Base-by-base conservation (phyloP, 129 eudicot genomes). In the Silybum marianum region DNA sequence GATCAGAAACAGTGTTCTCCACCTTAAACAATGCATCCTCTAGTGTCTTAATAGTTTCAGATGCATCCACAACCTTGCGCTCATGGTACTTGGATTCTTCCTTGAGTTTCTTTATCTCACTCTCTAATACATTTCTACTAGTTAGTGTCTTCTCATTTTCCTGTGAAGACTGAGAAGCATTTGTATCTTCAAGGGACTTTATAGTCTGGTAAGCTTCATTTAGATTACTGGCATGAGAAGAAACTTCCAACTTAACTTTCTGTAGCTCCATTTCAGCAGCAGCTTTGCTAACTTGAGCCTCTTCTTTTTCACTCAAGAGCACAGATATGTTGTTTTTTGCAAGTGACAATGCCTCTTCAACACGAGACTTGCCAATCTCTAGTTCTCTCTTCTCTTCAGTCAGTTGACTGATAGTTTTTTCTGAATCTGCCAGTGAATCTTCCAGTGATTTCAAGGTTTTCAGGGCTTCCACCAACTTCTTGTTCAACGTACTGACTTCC, bases 101-200 rank as follows among this genome's bases (percentile, higher is more conserved):
- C 85, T 84, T 93, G 25, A 93, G 88, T 82, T 87, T 93, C 86
- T 88, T 86, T 73, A 93, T 79, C 87, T 96, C 97, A 70, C 78
- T 74, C 68, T 90, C 93, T 81, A 91, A 77, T 38, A 78, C 79
- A 77, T 77, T 80, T 82, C 77, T 86, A 73, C 85, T 89, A 79
- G 79, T 85, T 51, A 84, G 82, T 22, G 81, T 88, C 78, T 85
- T 86, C 68, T 80, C 86, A 26, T 89, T 89, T 75, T 95, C 97
- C 65, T 91, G 91, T 21, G 89, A 69, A 65, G 91, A 88, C 63
- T 63, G 62, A 80, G 95, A 82, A 39, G 84, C 63, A 65, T 88
- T 88, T 67, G 86, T 87, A 71, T 93, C 92, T 85, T 96, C 99
- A 77, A 88, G 98, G 71, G 88, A 87, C 87, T 72, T 86, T 75